Evolutionary conservation across 2,329 filamentous ascomycete genomes (phyloP).

Genomic region (Colletotrichum sidae): DNA sequence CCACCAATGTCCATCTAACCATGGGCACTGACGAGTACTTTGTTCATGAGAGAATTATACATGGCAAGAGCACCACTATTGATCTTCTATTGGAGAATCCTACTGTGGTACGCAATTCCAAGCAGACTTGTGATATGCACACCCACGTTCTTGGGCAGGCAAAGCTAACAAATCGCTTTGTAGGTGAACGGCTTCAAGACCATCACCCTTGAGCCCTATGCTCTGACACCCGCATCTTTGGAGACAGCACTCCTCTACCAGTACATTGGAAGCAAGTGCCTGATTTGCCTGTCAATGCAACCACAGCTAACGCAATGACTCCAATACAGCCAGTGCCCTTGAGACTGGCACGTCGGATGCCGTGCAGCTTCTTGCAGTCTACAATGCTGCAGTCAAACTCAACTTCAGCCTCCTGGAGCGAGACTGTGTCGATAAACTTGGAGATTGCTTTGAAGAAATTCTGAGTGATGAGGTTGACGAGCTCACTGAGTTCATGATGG

Average conservation of each 20-base stretch:
- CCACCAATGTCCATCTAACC: neutral
- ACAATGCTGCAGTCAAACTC: constrained; percentile 1
- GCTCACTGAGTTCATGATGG: constrained; percentile 21
- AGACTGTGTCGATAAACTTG: neutral
- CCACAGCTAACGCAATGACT: neutral
- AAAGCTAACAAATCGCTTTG: neutral
- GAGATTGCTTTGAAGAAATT: constrained; percentile 8
- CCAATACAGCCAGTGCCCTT: neutral
- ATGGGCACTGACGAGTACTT: constrained; percentile 12
- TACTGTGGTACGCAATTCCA: neutral
- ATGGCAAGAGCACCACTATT: constrained; percentile 3
- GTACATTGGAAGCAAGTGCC: constrained; percentile 14
- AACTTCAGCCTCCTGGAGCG: neutral
- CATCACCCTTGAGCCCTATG: neutral
- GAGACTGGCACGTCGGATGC: neutral
- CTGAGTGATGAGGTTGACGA: neutral
- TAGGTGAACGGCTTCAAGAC: constrained; percentile 9
- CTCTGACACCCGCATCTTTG: neutral
- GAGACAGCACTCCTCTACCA: constrained; percentile 9
- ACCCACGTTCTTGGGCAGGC: no score
- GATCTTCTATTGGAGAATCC: constrained; percentile 8
- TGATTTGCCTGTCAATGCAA: neutral
- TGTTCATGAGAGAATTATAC: constrained; percentile 18
- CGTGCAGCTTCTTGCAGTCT: constrained; percentile 16
- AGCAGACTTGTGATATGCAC: no score